Evolutionary conservation across 129 eudicot genomes (phyloP).

Genomic region (Helianthus annuus): HanXRQr2.0-SUNRISE NC_035449.2:46771289-46771788

Average conservation of each 20-base stretch:
- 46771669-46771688: too few species aligned
- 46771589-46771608: background rate
- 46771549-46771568: background rate
- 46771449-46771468: background rate
- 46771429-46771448: background rate
- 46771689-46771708: too few species aligned
- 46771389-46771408: background rate
- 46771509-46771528: slow-evolving; percentile 3
- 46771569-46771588: background rate
- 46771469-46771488: background rate
- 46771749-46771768: too few species aligned
- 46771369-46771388: too few species aligned
- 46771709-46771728: too few species aligned
- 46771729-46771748: too few species aligned
- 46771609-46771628: background rate
- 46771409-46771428: background rate
- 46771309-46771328: too few species aligned
- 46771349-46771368: too few species aligned
- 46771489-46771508: background rate
- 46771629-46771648: background rate
- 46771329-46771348: too few species aligned
- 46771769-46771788: too few species aligned
- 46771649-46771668: background rate
- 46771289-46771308: too few species aligned
- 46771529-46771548: slow-evolving; percentile 2